phyloP scores from a whole-genome alignment of 2,329 filamentous ascomycete species.

The Penicillium sp. region DNA sequence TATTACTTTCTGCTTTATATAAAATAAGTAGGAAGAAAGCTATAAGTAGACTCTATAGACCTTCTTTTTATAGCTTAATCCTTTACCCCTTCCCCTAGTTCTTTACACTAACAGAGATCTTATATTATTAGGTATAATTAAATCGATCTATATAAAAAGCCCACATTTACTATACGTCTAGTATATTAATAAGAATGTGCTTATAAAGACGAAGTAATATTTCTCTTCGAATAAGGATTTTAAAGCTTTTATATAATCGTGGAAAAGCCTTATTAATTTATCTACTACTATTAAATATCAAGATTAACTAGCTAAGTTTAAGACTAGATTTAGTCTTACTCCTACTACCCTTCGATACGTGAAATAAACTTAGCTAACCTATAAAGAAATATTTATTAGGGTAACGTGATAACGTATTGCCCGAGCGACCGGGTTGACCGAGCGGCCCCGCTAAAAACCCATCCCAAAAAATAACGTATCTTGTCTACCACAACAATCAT shows the following conservation, averaged over 20 bases:
- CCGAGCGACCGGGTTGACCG: neutral
- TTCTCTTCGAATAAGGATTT: neutral
- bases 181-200: no score
- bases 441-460: neutral
- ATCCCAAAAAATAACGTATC: neutral
- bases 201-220: no score
- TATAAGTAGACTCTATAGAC: conserved; percentile 9
- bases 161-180: no score
- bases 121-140: no score
- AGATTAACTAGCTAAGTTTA: neutral
- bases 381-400: neutral
- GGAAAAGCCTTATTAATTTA: neutral
- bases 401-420: conserved; percentile 1
- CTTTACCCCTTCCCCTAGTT: neutral
- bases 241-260: neutral
- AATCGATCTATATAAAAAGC: no score
- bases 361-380: neutral
- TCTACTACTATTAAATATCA: neutral
- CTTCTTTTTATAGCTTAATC: conserved; percentile 3
- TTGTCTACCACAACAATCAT: neutral
- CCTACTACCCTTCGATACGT: neutral
- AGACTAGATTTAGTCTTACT: neutral
- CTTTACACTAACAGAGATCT: no score
- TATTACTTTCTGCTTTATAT: conserved; percentile 11
- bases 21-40: conserved; percentile 7